phyloP scores from a whole-genome alignment of 2,329 filamentous ascomycete species.

The Penicillium rolfsii region DNA sequence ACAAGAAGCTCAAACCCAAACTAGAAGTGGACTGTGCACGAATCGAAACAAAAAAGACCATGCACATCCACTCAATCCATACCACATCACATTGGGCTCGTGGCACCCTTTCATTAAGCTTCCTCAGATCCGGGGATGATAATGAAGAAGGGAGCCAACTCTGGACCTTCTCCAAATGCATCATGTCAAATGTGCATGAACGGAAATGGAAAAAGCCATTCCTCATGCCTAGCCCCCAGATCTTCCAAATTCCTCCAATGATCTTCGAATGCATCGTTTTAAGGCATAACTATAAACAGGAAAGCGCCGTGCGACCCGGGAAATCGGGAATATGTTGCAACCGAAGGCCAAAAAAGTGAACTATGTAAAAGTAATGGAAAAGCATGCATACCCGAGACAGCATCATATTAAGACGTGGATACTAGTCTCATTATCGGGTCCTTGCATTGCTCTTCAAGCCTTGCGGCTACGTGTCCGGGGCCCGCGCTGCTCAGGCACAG shows the following conservation, averaged over 20 bases:
- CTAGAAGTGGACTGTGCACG: constrained; percentile 16
- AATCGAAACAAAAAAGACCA: constrained; percentile 15
- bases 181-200: constrained; percentile 12
- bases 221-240: not conserved
- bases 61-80: constrained; percentile 5
- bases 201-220: constrained; percentile 17
- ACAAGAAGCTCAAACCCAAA: constrained; percentile 7
- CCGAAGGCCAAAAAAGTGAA: constrained; percentile 2
- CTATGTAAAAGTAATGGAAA: not conserved
- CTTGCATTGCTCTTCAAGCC: constrained; percentile 12
- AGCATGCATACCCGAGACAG: not conserved
- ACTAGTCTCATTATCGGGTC: not conserved
- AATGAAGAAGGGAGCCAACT: not conserved
- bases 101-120: not conserved
- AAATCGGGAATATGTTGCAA: constrained; percentile 11
- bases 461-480: constrained; percentile 34
- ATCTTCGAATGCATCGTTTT: constrained; percentile 3
- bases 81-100: constrained; percentile 3
- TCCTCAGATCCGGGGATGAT: not conserved
- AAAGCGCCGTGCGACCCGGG: not conserved
- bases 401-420: not conserved
- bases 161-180: constrained; percentile 4
- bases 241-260: constrained; percentile 5
- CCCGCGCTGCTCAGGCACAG: constrained; percentile 32
- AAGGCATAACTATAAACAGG: constrained; percentile 25